Base-by-base conservation (phyloP, 148 eudicot genomes). In the Dysphania ambrosioides region DNA sequence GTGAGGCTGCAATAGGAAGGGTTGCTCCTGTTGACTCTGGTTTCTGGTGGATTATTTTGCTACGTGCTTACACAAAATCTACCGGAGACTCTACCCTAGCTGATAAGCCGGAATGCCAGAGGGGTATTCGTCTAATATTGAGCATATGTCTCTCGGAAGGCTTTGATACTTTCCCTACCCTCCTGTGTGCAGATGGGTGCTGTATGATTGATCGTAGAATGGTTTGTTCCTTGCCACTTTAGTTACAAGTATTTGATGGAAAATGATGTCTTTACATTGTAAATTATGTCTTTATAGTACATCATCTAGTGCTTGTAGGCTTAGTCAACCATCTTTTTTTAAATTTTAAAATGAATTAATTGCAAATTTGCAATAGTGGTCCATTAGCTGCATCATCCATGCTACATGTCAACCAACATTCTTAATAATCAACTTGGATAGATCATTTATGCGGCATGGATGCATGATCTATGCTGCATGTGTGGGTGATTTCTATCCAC, bases 21-120 rank as follows among this genome's bases (percentile, higher is more conserved):
- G 89, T 86, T 49, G 89, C 89, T 63, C 89, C 87, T 26, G 89
- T 86, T 49, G 89, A 86, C 77, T 86, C 89, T 0, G 89, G 89
- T 30, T 86, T 86, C 76, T 86, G 89, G 89, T 86, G 89, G 90
- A 87, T 87, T n/a, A 84, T 87, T 42, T 55, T 87, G 62, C 81
- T 85, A 4, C 83, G 90, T 40, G 90, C 90, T 40, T 87, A 85
- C 40, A 87, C 90, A 32, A 85, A 82, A 77, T 81, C 90, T 24
- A 87, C 90, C 1, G 90, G 87, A 26, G 87, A 87, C 76, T 82
- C 85, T 65, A 76, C 87, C 62, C 70, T 87, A 57, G 87, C 90
- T 65, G 90, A 87, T 70, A 76, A 71, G 80, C 83, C 90, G 11
- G 87, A 87, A 73, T 82, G 83, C 67, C 90, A 84, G 78, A 80